Evolutionary conservation across 192 early-diverging fungal genomes (phyloP), one percentile per base, ranked within the genome.

Genomic region (Haplosporangium gracile): DNA sequence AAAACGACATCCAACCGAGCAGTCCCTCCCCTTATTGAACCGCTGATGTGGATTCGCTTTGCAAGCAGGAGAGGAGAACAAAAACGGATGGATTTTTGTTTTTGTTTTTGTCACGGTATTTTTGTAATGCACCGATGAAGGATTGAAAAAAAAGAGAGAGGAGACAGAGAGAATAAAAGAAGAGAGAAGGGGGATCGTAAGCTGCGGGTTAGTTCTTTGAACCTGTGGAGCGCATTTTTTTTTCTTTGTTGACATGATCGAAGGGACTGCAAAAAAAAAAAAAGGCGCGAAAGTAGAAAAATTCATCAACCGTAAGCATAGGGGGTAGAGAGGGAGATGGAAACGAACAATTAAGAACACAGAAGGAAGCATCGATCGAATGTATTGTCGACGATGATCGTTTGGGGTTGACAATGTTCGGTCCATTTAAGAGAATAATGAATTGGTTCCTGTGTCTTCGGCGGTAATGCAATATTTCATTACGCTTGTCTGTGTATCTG

Each of bases 171-270:
- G 29, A 11, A 32, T 1, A 32, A 4, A 29, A 24, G 24, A 24
- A 57, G 51, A 53, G 55, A 60, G n/a, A 29, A 29, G 11, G n/a
- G n/a, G 26, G 29, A 29, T 32, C 26, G 60, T 32, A 65, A 32
- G 60, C 60, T 65, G 60, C 60, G 60, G 60, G 60, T 65, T 65
- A 11, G 26, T 65, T 60, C 60, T 65, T 65, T 65, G 57, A 63
- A 29, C 57, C 26, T 63, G 57, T 63, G 57, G n/a, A 29, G 57
- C 26, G 24, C 26, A 9, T 63, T 57, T 13, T 8, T 26, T 29
- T 9, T 32, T 29, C 32, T 65, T 32, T 29, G n/a, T 65, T 65
- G 29, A 65, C 60, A 65, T 29, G 26, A 65, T 65, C 60, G 26
- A 32, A 65, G 60, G 29, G 11, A 4, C 60, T 29, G 15, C 13